These are phyloP conservation scores for Chlorociboria aeruginascens DNA, from an alignment of 495 filamentous ascomycete species.

Conservation along the genomic window DNA sequence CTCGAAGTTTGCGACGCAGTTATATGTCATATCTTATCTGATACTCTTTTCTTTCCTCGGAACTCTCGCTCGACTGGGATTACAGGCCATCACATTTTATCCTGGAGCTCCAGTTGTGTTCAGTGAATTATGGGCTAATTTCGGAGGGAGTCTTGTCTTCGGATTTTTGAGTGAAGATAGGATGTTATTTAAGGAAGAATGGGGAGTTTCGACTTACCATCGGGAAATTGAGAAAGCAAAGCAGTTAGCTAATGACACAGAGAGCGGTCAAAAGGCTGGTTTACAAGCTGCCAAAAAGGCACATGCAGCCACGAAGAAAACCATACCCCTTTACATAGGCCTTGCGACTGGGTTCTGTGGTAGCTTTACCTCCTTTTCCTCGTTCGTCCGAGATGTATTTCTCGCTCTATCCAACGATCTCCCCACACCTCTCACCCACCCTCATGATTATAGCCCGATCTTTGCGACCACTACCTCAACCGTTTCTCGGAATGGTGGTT, in stretches of 20 bases:
- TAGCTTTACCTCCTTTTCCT: constrained; percentile 83
- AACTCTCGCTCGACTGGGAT: constrained; percentile 71
- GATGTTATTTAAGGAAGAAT: constrained; percentile 60
- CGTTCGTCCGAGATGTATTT: constrained; percentile 77
- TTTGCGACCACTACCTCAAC: constrained; percentile 17
- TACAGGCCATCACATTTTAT: constrained; percentile 75
- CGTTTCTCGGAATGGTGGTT: constrained; percentile 53
- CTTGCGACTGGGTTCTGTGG: constrained; percentile 92
- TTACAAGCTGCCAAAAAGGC: constrained; percentile 33
- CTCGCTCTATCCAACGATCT: constrained; percentile 72
- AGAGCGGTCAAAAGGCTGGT: constrained; percentile 19
- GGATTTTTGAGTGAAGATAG: constrained; percentile 77
- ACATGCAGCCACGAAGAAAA: constrained; percentile 57
- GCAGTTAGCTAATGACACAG: constrained; percentile 22
- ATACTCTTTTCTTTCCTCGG: constrained; percentile 80
- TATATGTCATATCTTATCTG: constrained; percentile 73
- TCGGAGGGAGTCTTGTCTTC: constrained; percentile 72
- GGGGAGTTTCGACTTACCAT: constrained; percentile 31
- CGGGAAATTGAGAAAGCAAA: constrained; percentile 22
- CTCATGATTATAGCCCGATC: constrained; percentile 14
- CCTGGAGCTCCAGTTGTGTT: constrained; percentile 63
- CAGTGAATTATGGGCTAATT: constrained; percentile 80
- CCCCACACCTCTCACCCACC: constrained; percentile 31
- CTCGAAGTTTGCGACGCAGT: constrained; percentile 50
- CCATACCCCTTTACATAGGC: constrained; percentile 82